These are phyloP conservation scores for Guillardia theta DNA, from an alignment of 78 protist genomes.

Conservation along the genomic window DNA sequence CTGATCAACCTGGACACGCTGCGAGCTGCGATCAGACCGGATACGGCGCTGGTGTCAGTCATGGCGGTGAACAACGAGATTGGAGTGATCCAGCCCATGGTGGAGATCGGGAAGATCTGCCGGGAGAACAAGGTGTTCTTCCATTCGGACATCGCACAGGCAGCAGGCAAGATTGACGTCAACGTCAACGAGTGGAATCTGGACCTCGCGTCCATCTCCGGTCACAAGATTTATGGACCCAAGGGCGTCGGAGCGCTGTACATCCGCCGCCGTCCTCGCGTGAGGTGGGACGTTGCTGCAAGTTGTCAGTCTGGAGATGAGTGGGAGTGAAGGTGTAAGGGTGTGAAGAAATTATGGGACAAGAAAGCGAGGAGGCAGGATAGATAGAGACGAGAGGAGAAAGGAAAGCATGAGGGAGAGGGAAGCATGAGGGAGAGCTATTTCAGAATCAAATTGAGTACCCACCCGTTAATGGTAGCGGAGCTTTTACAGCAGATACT, in stretches of 20 bases:
- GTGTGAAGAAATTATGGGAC: no score
- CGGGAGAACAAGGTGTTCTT: slow-evolving; percentile 38
- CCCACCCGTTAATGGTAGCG: no score
- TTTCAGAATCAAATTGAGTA: no score
- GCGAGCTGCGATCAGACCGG: slow-evolving; percentile 73
- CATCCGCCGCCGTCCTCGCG: slow-evolving; percentile 87
- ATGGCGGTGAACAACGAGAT: slow-evolving; percentile 99
- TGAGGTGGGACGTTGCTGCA: no score
- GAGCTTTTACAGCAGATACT: no score
- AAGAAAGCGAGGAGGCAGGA: no score
- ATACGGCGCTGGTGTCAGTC: slow-evolving; percentile 90
- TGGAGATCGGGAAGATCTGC: slow-evolving; percentile 91
- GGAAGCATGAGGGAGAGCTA: no score
- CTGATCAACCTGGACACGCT: slow-evolving; percentile 45
- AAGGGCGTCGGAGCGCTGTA: slow-evolving; percentile 96
- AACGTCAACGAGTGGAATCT: slow-evolving; percentile 87
- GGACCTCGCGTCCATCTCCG: slow-evolving; percentile 88
- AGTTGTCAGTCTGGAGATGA: no score
- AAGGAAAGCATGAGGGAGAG: no score
- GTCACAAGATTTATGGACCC: slow-evolving; percentile 90
- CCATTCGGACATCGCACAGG: slow-evolving; percentile 59
- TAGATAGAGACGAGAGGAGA: no score
- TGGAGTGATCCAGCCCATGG: slow-evolving; percentile 92
- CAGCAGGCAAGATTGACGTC: slow-evolving; percentile 92
- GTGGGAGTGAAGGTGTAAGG: no score